Evolutionary conservation across 306 rosid species (phyloP), one percentile per base, ranked within the genome.

Genomic region (Vigna nakashimae): DNA sequence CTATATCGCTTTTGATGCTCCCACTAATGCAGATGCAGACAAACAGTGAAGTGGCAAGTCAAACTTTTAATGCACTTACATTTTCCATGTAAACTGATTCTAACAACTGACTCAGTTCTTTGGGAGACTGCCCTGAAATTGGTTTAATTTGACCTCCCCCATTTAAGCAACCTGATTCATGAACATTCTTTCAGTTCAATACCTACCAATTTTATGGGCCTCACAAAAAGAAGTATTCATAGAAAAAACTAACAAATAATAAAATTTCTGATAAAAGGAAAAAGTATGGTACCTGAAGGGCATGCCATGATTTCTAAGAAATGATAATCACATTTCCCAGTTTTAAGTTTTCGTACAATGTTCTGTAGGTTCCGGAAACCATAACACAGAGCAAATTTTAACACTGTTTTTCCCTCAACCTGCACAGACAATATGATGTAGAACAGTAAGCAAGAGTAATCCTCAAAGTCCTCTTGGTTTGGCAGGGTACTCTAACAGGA

Each of bases 61-160:
- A 70, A 66, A 53, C 51, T 65, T 49, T 40, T 71, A 50, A 18
- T 30, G 50, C 89, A 69, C 98, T 90, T 70, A 89, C 97, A 80
- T 95, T 85, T 78, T 95, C 91, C 91, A 82, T 84, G 82, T 95
- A 91, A 14, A 83, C 85, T 49, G 82, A 84, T 86, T 92, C 94
- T 78, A 95, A 77, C 53, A 82, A 72, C 79, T 87, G 94, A 77
- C 87, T 86, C 88, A 95, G 78, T 66, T 84, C 86, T 88, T 87
- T 95, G 4, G 85, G 83, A 65, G 98, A 89, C 78, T 88, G 96
- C 52, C 97, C 97, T 8, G 89, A 80, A 84, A 81, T 83, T 73
- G 97, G 96, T 83, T 95, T 92, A 59, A 95, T 84, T 81, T 92
- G 99, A 76, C 99, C 99, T 45, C 97, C 99, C 66, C 99, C 99